A percentile compares a stretch with the other conserved stretches of the same genome.
Evolutionary conservation across 352 stramenopile species (phyloP).

Genomic region (Thalassiosira sp.): DNA sequence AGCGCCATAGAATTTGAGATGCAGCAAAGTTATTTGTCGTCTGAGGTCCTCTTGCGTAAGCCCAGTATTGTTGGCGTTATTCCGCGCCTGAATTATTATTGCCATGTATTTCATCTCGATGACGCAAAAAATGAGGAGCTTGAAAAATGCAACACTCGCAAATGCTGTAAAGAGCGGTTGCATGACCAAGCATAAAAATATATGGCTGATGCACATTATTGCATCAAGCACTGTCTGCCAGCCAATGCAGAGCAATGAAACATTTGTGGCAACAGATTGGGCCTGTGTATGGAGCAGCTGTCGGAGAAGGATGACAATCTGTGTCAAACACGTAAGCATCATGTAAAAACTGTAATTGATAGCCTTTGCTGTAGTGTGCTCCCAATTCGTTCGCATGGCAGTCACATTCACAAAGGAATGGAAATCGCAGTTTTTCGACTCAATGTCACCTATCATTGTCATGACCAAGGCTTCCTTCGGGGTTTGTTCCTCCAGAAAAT

Average conservation of each 20-base stretch:
- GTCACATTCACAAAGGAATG: slow-evolving; percentile 72
- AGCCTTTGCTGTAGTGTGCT: slow-evolving; percentile 74
- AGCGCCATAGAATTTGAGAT: slow-evolving; percentile 94
- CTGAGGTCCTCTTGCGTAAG: slow-evolving; percentile 83
- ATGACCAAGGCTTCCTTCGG: slow-evolving; percentile 71
- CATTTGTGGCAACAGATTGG: slow-evolving; percentile 67
- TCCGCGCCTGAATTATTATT: slow-evolving; percentile 94
- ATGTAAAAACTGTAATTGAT: slow-evolving; percentile 85
- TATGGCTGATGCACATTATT: slow-evolving; percentile 92
- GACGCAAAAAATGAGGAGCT: slow-evolving; percentile 97
- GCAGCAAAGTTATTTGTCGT: slow-evolving; percentile 91
- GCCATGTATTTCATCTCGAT: slow-evolving; percentile 98
- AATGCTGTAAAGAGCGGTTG: slow-evolving; percentile 95
- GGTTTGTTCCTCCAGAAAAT: slow-evolving; percentile 52
- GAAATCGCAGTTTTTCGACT: slow-evolving; percentile 78
- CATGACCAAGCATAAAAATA: slow-evolving; percentile 93
- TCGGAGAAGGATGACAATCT: slow-evolving; percentile 82
- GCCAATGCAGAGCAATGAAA: slow-evolving; percentile 79
- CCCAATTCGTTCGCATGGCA: slow-evolving; percentile 79
- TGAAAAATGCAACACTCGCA: slow-evolving; percentile 95
- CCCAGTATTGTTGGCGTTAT: slow-evolving; percentile 83
- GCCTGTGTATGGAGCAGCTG: slow-evolving; percentile 82
- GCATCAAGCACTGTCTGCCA: slow-evolving; percentile 88
- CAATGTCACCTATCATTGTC: slow-evolving; percentile 68
- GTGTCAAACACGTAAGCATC: slow-evolving; percentile 82